Evolutionary conservation across 2,329 filamentous ascomycete species (phyloP).

Genomic region (Colletotrichum simmondsii): DNA sequence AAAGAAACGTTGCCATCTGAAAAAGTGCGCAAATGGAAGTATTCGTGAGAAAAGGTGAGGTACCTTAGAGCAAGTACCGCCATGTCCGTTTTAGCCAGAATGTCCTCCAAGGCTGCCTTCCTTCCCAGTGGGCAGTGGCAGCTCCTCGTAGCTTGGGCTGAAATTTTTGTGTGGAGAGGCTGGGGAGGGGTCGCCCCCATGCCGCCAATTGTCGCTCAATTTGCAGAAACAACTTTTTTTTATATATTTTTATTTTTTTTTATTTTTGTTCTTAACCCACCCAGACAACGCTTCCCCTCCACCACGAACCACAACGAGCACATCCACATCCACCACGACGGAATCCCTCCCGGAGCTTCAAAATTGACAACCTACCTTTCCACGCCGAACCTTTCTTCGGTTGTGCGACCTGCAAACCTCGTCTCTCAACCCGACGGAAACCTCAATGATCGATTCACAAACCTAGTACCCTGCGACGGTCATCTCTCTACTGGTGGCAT

Average conservation of each 20-base stretch:
- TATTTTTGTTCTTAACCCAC: conserved; percentile 9
- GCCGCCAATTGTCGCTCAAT: conserved; percentile 9
- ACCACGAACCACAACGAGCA: conserved; percentile 8
- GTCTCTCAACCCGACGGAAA: neutral
- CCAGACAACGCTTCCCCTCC: conserved; percentile 8
- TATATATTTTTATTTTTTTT: conserved; percentile 19
- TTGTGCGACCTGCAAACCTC: neutral
- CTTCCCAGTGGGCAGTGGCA: too few relatives aligned
- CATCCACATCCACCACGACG: conserved; percentile 20
- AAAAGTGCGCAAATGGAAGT: neutral
- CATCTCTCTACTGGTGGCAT: conserved; percentile 13
- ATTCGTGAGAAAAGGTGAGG: neutral
- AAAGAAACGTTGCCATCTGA: neutral
- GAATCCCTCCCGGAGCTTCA: conserved; percentile 25
- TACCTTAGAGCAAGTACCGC: neutral
- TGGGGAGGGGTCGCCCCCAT: conserved; percentile 16
- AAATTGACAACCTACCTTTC: conserved; percentile 12
- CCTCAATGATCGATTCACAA: neutral
- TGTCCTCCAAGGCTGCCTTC: neutral
- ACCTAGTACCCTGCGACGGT: conserved; percentile 12
- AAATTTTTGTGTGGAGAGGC: conserved; percentile 22
- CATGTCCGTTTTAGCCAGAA: neutral
- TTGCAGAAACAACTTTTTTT: conserved; percentile 30
- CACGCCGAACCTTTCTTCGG: neutral
- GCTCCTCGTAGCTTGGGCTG: conserved; percentile 16